Base-by-base conservation (phyloP, 371 early-diverging fungal genomes). In the Blastocladiella emersonii region DNA sequence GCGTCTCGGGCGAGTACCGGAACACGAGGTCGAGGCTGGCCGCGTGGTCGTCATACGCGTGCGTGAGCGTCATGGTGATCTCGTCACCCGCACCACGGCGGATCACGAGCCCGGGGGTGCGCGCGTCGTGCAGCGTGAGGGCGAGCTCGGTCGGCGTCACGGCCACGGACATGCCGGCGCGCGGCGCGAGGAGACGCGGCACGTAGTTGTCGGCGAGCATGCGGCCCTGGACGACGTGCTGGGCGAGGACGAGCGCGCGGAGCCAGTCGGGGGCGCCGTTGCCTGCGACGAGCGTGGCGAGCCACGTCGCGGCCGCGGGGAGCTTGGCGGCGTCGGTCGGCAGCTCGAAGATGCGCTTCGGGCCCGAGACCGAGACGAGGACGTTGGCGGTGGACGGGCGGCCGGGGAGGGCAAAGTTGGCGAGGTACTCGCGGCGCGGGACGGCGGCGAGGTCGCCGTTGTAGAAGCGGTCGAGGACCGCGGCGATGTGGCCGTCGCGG, bases 351-450 rank as follows among this genome's bases (percentile, higher is more conserved):
- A 78, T 70, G 25, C 77, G 66, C 17, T 74, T 71, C 19, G 92
- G 91, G 34, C 91, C 68, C 63, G 82, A 76, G 10, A 74, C 64
- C 25, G 73, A 62, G 32, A 64, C 65, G 36, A 34, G 69, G 10
- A 68, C 25, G 66, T 66, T 27, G 61, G 45, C 23, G 34, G 35
- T 10, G 23, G 23, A 23, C 34, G 34, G 49, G 32, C 56, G 25
- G 59, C 64, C 63, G 30, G 59, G 37, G 56, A 74, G 72, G 7
- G 80, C 66, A 60, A 73, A 75, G 63, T 82, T 86, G 48, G 91
- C 90, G 61, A 93, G 77, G 74, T 91, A 93, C 65, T 91, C 93
- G 55, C 86, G 84, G 34, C 76, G 70, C 35, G 93, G 92, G 60
- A 95, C 88, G n/a, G 65, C 55, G 25, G 71, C 55, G 23, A 77